Base-by-base conservation (phyloP, 2,329 filamentous ascomycete species). In the Cadophora sp. region DNA sequence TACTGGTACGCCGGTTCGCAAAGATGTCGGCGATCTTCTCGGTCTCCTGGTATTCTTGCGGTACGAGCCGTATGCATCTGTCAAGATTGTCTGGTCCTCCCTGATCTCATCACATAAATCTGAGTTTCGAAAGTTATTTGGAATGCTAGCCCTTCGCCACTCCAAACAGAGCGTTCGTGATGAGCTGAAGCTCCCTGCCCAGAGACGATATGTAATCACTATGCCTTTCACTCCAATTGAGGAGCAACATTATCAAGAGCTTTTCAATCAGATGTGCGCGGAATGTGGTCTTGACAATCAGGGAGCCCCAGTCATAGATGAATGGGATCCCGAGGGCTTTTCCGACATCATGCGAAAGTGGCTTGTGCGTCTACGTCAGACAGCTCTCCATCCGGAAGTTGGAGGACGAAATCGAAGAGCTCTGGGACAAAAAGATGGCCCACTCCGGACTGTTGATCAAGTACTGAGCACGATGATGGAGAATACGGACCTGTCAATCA, bases 391-490 rank as follows among this genome's bases (percentile, higher is more conserved):
- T 79, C 93, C 95, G 0, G 91, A 97, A 76, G 87, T 97, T 51
- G 91, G 91, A 22, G 85, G 85, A 11, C 86, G 86, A 37, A 91
- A 91, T 72, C 84, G 90, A 16, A 86, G 85, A 69, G 85, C 87
- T 0, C 79, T 92, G 6, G 90, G 90, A 1, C 84, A 86, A 55
- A 87, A 84, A 60, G 84, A 84, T 64, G 89, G 87, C 0, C 90
- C 92, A 0, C 83, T 97, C 71, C 86, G 92, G 14, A 97, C 94
- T 0, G 91, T 97, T 1, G 87, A 90, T 22, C 92, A 98, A 78
- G 95, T 98, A 0, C 83, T 99, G 12, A 90, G 93, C 71, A 89
- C 91, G 4, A 97, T 99, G 95, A 91, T 97, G 67, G 93, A 97
- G 65, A 90, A 95, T 75, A 94, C 91, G 53, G 92, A 95, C 67